Conservation (phyloP, 2,329 filamentous ascomycete genomes). For the Aspergillus aculeatus region DNA sequence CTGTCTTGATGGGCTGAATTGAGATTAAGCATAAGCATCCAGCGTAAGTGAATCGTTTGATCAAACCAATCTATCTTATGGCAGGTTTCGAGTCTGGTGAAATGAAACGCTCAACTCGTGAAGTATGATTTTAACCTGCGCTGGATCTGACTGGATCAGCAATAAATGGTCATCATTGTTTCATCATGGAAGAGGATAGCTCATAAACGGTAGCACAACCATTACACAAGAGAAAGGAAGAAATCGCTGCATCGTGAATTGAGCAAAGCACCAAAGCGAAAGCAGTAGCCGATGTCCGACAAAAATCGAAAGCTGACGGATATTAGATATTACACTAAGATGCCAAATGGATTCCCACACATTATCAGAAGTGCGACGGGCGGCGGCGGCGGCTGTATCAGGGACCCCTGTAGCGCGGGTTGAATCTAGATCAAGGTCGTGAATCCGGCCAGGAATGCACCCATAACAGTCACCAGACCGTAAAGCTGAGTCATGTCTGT, state of each 20-base stretch:
- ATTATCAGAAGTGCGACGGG: not conserved
- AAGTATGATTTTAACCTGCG: too few species aligned
- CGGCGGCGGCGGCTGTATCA: not conserved
- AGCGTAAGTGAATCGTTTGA: too few species aligned
- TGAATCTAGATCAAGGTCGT: constrained; percentile 49
- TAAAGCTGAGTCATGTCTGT: constrained; percentile 57
- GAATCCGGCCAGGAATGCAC: constrained; percentile 59
- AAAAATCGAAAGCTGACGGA: not conserved
- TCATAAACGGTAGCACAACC: not conserved
- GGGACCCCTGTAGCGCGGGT: not conserved
- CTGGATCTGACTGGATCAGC: not conserved
- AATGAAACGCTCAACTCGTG: too few species aligned
- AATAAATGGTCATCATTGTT: not conserved
- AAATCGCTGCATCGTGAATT: not conserved
- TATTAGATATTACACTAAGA: not conserved
- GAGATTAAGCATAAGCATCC: too few species aligned
- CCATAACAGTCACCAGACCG: constrained; percentile 55
- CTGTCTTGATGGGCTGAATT: too few species aligned
- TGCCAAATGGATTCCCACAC: not conserved
- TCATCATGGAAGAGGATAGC: not conserved
- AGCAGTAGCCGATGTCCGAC: not conserved
- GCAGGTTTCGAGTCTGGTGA: too few species aligned
- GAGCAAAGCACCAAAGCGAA: not conserved
- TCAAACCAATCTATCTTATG: too few species aligned
- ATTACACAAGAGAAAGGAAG: not conserved